Evolutionary conservation across 1,284 basidiomycete species (phyloP).

Genomic region (Malassezia caprae): DNA sequence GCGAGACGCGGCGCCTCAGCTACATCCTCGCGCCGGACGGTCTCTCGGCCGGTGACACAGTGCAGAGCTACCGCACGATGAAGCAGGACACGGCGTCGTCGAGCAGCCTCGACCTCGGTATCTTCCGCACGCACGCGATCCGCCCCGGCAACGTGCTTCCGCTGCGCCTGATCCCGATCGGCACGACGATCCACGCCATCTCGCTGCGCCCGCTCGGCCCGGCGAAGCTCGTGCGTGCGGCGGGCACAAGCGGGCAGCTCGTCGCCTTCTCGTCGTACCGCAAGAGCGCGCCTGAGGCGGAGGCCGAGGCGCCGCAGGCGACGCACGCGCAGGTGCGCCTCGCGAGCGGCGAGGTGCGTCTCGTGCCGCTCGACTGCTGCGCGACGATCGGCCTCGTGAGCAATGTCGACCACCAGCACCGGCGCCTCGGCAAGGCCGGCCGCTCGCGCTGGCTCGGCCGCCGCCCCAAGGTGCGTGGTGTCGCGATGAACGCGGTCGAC

Average conservation of each 20-base stretch:
- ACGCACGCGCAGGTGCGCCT: constrained; percentile 72
- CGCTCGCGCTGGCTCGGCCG: constrained; percentile 76
- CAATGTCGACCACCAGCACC: constrained; percentile 80
- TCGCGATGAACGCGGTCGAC: constrained; percentile 94
- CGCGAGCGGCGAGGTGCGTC: constrained; percentile 83
- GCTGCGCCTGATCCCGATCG: constrained; percentile 77
- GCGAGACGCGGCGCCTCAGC: constrained; percentile 55
- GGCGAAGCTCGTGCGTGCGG: constrained; percentile 74
- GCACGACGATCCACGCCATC: constrained; percentile 80
- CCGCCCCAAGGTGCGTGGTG: constrained; percentile 80
- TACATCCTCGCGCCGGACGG: constrained; percentile 90
- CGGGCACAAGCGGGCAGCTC: constrained; percentile 75
- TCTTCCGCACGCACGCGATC: constrained; percentile 73
- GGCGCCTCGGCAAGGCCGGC: constrained; percentile 81
- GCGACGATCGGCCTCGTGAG: constrained; percentile 86
- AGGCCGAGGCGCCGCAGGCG: constrained; percentile 49
- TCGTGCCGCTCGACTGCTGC: constrained; percentile 68
- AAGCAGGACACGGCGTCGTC: constrained; percentile 40
- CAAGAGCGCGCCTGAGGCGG: not conserved
- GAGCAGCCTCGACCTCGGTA: constrained; percentile 62
- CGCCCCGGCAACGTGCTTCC: constrained; percentile 89
- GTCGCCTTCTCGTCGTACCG: constrained; percentile 33
- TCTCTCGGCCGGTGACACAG: constrained; percentile 72
- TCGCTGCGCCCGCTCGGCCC: constrained; percentile 66
- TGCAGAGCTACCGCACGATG: constrained; percentile 65